phyloP scores from a whole-genome alignment of 2,329 filamentous ascomycete species.

The Coniella vitis region DNA sequence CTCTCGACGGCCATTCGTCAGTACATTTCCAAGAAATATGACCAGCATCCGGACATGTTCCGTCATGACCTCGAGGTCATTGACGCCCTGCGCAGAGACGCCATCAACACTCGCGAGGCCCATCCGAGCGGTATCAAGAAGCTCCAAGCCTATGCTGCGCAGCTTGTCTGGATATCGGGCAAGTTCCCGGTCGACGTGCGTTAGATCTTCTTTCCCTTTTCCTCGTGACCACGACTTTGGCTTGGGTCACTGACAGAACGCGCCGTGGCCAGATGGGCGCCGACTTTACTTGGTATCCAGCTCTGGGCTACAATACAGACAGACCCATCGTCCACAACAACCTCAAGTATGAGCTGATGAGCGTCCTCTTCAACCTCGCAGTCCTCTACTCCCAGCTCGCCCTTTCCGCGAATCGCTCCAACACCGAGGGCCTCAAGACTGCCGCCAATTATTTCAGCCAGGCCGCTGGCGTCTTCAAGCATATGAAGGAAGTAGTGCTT shows the following conservation, averaged over 20 bases:
- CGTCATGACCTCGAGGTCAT: slow-evolving; percentile 77
- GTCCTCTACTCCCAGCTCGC: slow-evolving; percentile 92
- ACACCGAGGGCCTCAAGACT: slow-evolving; percentile 74
- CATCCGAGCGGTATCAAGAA: slow-evolving; percentile 81
- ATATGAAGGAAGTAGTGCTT: slow-evolving; percentile 70
- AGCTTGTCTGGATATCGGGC: slow-evolving; percentile 85
- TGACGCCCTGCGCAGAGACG: slow-evolving; percentile 74
- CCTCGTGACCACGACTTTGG: neutral
- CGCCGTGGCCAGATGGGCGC: slow-evolving; percentile 65
- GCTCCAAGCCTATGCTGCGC: slow-evolving; percentile 84
- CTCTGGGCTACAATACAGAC: slow-evolving; percentile 81
- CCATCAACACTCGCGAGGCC: slow-evolving; percentile 82
- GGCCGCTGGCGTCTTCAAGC: slow-evolving; percentile 73
- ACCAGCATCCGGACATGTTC: slow-evolving; percentile 98
- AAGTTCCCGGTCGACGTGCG: slow-evolving; percentile 93
- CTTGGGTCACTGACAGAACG: neutral
- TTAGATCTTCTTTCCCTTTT: slow-evolving; percentile 18
- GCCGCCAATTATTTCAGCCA: slow-evolving; percentile 88
- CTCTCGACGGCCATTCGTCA: slow-evolving; percentile 79
- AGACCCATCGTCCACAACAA: slow-evolving; percentile 61
- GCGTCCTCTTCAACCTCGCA: slow-evolving; percentile 87
- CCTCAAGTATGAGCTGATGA: slow-evolving; percentile 78
- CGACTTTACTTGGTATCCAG: slow-evolving; percentile 94
- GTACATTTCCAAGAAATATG: slow-evolving; percentile 97
- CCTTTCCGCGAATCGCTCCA: slow-evolving; percentile 68